phyloP scores from a whole-genome alignment of 202 grass and related monocot genomes.

The Dendrocalamus latiflorus region DNA sequence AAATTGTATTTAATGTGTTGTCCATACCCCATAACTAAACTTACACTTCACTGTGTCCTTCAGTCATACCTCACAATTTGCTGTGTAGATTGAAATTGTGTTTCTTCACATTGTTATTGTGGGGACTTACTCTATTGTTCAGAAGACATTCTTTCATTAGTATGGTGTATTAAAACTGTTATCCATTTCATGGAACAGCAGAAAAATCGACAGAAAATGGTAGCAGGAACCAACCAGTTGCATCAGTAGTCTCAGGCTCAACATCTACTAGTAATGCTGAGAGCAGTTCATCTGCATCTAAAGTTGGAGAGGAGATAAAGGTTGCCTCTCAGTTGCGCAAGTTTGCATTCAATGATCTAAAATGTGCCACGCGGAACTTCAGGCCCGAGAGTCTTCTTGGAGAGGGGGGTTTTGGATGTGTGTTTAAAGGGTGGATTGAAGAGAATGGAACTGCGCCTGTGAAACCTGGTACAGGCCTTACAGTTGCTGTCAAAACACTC shows the following conservation, averaged over 20 bases:
- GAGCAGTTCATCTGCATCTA: conserved; percentile 75
- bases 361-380: conserved; percentile 77
- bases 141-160: background rate
- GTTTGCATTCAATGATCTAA: conserved; percentile 77
- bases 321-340: conserved; percentile 69
- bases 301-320: conserved; percentile 72
- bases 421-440: conserved; percentile 86
- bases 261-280: conserved; percentile 71
- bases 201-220: conserved; percentile 78
- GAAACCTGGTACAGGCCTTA: conserved; percentile 78
- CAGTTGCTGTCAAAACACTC: conserved; percentile 80
- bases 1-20: background rate
- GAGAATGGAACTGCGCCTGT: conserved; percentile 80
- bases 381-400: conserved; percentile 75
- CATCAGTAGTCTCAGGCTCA: conserved; percentile 67
- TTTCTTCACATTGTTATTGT: background rate
- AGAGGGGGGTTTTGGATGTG: conserved; percentile 86
- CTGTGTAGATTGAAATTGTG: conserved; percentile 13
- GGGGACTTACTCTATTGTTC: background rate
- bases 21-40: background rate
- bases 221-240: conserved; percentile 65
- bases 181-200: conserved; percentile 45
- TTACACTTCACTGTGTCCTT: background rate
- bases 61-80: background rate
- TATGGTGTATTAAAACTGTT: background rate